Evolutionary conservation across 371 early-diverging fungal species (phyloP).

Genomic region (Circinella minor): DNA sequence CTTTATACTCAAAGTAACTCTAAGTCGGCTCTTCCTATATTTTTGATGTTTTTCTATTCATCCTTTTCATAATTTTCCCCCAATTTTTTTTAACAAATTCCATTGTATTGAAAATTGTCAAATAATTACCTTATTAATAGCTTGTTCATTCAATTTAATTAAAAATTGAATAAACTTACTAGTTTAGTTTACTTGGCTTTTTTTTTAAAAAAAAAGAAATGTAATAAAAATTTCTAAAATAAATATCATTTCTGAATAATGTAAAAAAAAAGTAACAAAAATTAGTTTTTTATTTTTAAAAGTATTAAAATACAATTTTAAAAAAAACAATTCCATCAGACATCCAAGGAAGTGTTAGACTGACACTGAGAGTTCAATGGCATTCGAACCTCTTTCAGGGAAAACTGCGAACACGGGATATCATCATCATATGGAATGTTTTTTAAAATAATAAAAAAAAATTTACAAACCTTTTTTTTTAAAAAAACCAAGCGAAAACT

Average conservation of each 20-base stretch:
- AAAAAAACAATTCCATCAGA: slow-evolving; percentile 22
- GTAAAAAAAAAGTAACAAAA: slow-evolving; percentile 6
- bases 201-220: no score
- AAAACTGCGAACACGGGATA: slow-evolving; percentile 44
- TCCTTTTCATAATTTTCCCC: slow-evolving; percentile 8
- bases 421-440: slow-evolving; percentile 30
- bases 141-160: not conserved
- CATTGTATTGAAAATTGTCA: not conserved
- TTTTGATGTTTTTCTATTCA: slow-evolving; percentile 23
- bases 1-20: slow-evolving; percentile 11
- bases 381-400: slow-evolving; percentile 20
- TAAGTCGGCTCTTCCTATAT: slow-evolving; percentile 32
- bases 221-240: no score
- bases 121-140: not conserved
- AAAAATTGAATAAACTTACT: no score
- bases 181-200: no score
- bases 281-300: not conserved
- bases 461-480: slow-evolving; percentile 18
- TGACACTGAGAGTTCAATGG: slow-evolving; percentile 17
- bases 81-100: not conserved
- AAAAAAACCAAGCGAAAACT: no score
- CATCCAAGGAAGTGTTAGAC: slow-evolving; percentile 39
- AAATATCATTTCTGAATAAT: slow-evolving; percentile 2
- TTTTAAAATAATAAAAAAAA: not conserved
- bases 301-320: not conserved